phyloP scores from a whole-genome alignment of 768 basidiomycete species.

The Hypholoma sublateritium region DNA sequence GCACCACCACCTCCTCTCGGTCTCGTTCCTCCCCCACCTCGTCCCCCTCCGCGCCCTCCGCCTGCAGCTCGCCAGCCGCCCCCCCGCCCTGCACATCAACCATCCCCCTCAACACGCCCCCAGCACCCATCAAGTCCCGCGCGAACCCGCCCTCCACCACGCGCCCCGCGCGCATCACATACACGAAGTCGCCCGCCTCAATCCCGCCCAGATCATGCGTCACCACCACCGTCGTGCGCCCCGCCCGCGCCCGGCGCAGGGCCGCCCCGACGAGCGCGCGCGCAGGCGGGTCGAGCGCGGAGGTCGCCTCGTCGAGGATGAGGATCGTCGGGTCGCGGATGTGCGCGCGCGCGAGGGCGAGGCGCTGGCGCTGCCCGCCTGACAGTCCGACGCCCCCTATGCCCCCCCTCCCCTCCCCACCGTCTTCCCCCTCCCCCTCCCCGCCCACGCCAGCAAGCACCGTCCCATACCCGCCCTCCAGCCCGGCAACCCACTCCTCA shows the following conservation, averaged over 20 bases:
- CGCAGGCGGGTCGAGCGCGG: conserved; percentile 83
- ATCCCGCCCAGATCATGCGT: conserved; percentile 95
- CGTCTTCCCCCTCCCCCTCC: conserved; percentile 1
- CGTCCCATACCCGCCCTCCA: conserved; percentile 92
- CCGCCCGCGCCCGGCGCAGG: conserved; percentile 62
- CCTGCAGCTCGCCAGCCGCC: no score
- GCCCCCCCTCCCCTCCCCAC: neutral
- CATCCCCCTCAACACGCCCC: no score
- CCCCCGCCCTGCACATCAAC: no score
- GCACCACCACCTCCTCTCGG: conserved; percentile 24
- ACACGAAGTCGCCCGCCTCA: conserved; percentile 75
- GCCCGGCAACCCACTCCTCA: conserved; percentile 79
- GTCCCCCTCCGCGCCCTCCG: conserved; percentile 22
- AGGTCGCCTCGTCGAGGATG: conserved; percentile 84
- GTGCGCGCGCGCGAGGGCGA: conserved; percentile 86
- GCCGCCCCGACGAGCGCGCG: conserved; percentile 83
- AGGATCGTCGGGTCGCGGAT: conserved; percentile 85
- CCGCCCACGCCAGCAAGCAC: conserved; percentile 49
- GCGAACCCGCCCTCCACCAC: conserved; percentile 85
- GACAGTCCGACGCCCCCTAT: conserved; percentile 66
- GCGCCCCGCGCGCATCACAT: conserved; percentile 79
- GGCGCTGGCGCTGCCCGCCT: conserved; percentile 89
- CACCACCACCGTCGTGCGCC: conserved; percentile 89
- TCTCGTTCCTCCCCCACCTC: conserved; percentile 16
- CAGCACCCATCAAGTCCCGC: no score